These are phyloP conservation scores for Mycothermus thermophilus DNA, from an alignment of 495 filamentous ascomycete species.

Conservation along the genomic window DNA sequence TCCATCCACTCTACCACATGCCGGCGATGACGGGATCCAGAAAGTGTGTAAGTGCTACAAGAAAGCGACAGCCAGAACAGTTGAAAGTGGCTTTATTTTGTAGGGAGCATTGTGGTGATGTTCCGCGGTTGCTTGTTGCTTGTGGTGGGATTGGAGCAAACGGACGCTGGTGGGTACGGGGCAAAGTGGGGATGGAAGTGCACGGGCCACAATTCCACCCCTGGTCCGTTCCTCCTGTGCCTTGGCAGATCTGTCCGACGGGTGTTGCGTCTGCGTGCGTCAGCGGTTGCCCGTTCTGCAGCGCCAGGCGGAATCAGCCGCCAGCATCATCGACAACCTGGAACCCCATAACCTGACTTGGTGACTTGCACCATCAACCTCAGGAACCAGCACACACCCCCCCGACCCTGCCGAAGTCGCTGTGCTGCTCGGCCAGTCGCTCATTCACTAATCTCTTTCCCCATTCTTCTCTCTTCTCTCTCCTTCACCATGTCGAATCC, in stretches of 20 bases:
- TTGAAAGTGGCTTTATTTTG: no score
- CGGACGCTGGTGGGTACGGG: neutral
- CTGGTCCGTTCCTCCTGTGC: neutral
- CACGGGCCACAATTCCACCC: neutral
- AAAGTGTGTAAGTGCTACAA: no score
- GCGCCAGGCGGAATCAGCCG: neutral
- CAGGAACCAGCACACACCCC: constrained; percentile 1
- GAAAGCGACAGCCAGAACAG: no score
- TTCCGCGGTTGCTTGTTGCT: no score
- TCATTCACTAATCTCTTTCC: no score
- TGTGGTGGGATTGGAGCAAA: neutral
- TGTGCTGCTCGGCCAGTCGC: no score
- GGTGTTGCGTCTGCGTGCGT: no score
- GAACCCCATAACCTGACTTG: neutral
- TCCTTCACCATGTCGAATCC: constrained; percentile 40
- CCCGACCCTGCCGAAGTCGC: no score
- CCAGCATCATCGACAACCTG: neutral
- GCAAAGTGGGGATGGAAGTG: neutral
- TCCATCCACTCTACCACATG: no score
- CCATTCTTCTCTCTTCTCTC: no score
- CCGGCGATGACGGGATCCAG: no score
- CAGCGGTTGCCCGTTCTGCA: neutral
- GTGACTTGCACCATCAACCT: neutral
- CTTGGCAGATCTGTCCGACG: neutral
- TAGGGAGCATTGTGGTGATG: no score